A percentile compares a stretch with the other conserved stretches of the same genome.
phyloP scores from a whole-genome alignment of 1,284 basidiomycete genomes.

The Ceratobasidium sp. region DNA sequence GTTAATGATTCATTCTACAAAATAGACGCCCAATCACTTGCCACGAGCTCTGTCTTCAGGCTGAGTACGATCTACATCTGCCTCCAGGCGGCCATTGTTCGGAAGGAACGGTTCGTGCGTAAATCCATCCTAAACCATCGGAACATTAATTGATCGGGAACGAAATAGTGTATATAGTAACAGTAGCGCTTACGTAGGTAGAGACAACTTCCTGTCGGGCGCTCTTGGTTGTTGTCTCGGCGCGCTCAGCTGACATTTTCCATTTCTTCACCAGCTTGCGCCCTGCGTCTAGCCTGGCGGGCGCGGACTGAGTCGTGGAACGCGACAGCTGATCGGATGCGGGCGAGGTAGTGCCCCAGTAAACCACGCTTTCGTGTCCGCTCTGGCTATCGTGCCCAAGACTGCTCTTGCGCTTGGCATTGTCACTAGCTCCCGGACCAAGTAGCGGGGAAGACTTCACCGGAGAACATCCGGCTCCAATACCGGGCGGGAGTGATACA shows the following conservation, averaged over 20 bases:
- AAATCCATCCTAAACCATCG: not conserved
- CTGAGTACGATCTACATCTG: not conserved
- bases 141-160: not conserved
- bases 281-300: not conserved
- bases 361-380: slow-evolving; percentile 1
- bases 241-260: not conserved
- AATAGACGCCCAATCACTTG: not conserved
- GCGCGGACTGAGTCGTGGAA: slow-evolving; percentile 16
- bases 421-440: not conserved
- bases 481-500: not conserved
- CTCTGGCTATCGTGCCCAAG: not conserved
- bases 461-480: not conserved
- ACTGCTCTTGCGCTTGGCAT: not conserved
- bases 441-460: not conserved
- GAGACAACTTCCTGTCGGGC: no score
- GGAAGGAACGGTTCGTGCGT: not conserved
- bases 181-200: no score
- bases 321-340: not conserved
- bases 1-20: not conserved
- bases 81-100: not conserved
- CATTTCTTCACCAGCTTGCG: slow-evolving; percentile 6
- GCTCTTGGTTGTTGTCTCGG: not conserved
- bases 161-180: not conserved
- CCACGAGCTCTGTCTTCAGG: not conserved
- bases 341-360: not conserved